Percentiles rank a stretch among this genome's conserved stretches.
phyloP scores from a whole-genome alignment of 2,329 filamentous ascomycete genomes.

The Tolypocladium endophyticum region DNA sequence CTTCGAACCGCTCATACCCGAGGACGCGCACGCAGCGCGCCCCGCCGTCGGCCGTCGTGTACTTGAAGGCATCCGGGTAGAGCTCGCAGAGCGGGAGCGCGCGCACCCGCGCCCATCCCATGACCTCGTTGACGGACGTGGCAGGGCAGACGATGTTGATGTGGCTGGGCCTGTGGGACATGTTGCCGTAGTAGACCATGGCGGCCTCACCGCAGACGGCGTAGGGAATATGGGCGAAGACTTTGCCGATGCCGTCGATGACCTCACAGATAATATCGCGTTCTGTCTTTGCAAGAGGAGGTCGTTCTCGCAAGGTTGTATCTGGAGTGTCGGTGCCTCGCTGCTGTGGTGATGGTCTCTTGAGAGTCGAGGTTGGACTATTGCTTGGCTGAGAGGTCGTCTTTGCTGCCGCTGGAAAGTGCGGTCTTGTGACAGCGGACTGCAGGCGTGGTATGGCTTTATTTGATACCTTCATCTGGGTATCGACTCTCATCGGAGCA shows the following conservation, averaged over 20 bases:
- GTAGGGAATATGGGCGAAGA: conserved; percentile 33
- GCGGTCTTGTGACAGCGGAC: background rate
- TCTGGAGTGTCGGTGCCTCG: background rate
- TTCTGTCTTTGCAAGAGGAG: conserved; percentile 10
- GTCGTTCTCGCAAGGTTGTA: background rate
- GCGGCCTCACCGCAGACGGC: conserved; percentile 34
- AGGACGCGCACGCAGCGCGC: conserved; percentile 26
- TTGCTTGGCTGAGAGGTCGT: background rate
- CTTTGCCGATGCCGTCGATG: conserved; percentile 25
- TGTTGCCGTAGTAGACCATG: conserved; percentile 32
- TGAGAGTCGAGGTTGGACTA: background rate
- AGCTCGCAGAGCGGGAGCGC: conserved; percentile 17
- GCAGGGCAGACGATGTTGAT: conserved; percentile 31
- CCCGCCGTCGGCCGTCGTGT: conserved; percentile 14
- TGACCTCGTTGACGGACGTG: conserved; percentile 22
- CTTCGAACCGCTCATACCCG: conserved; percentile 18
- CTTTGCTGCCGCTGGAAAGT: background rate
- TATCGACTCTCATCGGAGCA: background rate
- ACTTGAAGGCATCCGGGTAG: conserved; percentile 25
- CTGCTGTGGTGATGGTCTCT: background rate
- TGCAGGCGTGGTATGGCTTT: background rate
- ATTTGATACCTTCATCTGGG: background rate
- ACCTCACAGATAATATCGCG: conserved; percentile 22
- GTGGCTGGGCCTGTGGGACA: conserved; percentile 14
- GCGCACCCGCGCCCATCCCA: conserved; percentile 27